Conservation (phyloP, 2,329 filamentous ascomycete species). For the Ophiostoma ips region DNA sequence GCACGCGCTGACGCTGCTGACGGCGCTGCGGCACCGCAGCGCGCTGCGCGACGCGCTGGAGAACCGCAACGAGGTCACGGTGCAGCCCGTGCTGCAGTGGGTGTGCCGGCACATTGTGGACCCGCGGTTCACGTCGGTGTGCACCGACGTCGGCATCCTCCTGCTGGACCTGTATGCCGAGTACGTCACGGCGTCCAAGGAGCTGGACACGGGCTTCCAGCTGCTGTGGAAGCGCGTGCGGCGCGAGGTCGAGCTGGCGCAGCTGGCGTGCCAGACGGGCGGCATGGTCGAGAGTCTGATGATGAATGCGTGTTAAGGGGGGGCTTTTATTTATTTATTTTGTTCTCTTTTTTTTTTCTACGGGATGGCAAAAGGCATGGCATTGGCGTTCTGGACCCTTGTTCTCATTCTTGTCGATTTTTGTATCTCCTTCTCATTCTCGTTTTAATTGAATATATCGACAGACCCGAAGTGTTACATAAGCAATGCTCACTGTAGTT, state of each 20-base stretch:
- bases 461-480: neutral
- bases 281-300: constrained; percentile 74
- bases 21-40: constrained; percentile 74
- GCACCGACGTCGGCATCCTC: constrained; percentile 69
- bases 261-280: constrained; percentile 65
- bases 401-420: neutral
- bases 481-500: too few relatives aligned
- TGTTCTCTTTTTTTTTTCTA: neutral
- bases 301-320: constrained; percentile 24
- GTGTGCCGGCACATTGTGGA: constrained; percentile 67
- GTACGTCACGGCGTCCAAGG: constrained; percentile 57
- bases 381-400: neutral
- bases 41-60: constrained; percentile 70
- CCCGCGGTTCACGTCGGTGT: constrained; percentile 65
- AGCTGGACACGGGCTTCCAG: constrained; percentile 58
- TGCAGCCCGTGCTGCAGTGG: constrained; percentile 77
- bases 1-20: constrained; percentile 60
- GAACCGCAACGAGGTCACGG: constrained; percentile 63
- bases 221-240: constrained; percentile 57
- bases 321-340: neutral
- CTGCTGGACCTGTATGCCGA: constrained; percentile 80
- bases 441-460: neutral
- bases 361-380: neutral
- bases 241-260: constrained; percentile 66
- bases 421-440: neutral